phyloP scores from a whole-genome alignment of 225 moss, liverwort and hornwort genomes.

The Pleurozium schreberi region DNA sequence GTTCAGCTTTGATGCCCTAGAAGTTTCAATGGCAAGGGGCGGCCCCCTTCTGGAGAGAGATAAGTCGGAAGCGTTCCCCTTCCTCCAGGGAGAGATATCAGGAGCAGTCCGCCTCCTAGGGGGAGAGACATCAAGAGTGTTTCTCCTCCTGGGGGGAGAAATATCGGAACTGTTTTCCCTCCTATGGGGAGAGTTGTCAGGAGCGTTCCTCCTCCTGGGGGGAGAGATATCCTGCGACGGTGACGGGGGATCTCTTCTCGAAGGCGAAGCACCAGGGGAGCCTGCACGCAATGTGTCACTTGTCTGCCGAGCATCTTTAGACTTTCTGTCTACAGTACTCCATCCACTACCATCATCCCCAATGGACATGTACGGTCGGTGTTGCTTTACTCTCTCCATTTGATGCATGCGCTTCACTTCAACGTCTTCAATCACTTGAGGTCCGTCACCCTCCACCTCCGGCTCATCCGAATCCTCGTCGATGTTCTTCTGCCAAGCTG shows the following conservation, averaged over 20 bases:
- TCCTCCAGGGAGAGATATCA: neutral
- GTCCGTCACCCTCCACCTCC: constrained; percentile 58
- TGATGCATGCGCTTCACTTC: constrained; percentile 92
- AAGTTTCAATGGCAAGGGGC: neutral
- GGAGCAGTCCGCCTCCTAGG: neutral
- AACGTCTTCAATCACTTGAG: constrained; percentile 82
- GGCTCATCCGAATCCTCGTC: constrained; percentile 53
- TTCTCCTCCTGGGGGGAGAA: neutral
- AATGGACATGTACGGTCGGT: constrained; percentile 85
- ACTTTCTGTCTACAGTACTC: constrained; percentile 53
- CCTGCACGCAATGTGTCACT: neutral
- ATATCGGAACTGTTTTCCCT: neutral
- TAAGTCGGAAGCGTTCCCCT: neutral
- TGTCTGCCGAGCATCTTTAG: neutral
- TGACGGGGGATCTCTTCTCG: neutral
- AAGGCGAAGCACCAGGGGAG: constrained; percentile 12
- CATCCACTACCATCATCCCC: constrained; percentile 91
- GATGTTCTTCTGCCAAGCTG: constrained; percentile 51
- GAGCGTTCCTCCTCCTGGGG: constrained; percentile 5
- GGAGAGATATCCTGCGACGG: constrained; percentile 17
- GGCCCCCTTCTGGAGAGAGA: neutral
- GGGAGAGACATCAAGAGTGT: neutral
- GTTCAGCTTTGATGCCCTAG: neutral
- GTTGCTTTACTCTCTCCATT: constrained; percentile 63
- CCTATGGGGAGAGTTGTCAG: constrained; percentile 19